phyloP scores from a whole-genome alignment of 805 yeast species.

The Pichia manshurica region DNA sequence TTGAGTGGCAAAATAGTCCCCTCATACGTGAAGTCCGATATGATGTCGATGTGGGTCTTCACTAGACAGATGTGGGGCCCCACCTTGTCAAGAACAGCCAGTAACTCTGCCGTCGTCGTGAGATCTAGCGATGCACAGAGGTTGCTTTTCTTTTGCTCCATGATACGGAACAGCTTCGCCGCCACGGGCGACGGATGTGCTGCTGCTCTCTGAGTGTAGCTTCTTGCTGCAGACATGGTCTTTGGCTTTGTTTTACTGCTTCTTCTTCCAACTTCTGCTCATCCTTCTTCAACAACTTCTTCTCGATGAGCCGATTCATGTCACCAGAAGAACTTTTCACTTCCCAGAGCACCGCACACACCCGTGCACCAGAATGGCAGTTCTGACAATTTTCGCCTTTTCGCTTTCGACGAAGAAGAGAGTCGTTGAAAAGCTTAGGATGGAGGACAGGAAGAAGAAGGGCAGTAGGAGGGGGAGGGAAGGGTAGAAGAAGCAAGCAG shows the following conservation, averaged over 20 bases:
- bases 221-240: not conserved
- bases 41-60: slow-evolving; percentile 91
- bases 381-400: too few species aligned
- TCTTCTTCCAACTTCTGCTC: too few species aligned
- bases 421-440: not conserved
- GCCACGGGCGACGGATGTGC: slow-evolving; percentile 77
- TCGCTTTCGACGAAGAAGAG: too few species aligned
- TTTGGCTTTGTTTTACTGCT: too few species aligned
- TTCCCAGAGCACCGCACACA: not conserved
- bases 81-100: slow-evolving; percentile 63
- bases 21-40: slow-evolving; percentile 82
- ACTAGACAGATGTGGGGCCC: slow-evolving; percentile 91
- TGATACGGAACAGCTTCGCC: slow-evolving; percentile 58
- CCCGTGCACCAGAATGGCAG: not conserved
- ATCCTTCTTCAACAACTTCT: too few species aligned
- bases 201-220: slow-evolving; percentile 67
- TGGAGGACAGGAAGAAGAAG: not conserved
- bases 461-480: not conserved
- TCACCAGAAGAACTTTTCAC: not conserved
- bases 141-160: slow-evolving; percentile 78
- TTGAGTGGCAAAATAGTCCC: slow-evolving; percentile 71
- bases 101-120: slow-evolving; percentile 67
- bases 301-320: too few species aligned
- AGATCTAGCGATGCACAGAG: slow-evolving; percentile 95
- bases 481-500: not conserved